Base-by-base conservation (phyloP, 1,139 yeast genomes). In the Candida freyschussii region DNA sequence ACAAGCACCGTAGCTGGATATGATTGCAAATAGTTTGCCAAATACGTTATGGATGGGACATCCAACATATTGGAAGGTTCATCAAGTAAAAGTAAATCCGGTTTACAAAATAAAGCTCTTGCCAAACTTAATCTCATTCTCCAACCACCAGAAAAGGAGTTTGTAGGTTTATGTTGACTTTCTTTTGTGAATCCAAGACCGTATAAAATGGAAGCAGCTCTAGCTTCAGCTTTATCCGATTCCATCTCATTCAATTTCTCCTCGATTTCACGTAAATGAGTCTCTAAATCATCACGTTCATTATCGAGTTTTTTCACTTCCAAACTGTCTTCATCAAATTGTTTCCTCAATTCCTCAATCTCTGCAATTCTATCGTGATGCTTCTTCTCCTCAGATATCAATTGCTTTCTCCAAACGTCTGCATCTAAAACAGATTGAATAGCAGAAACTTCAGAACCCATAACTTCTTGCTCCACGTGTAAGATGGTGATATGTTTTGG, bases 51-150 rank as follows among this genome's bases (percentile, higher is more conserved):
- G 33, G 97, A 89, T 20, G 98, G 98, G 60, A 91, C 96, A 75
- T 91, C 98, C 95, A 91, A 83, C 96, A 89, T 91, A 80, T 91
- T 91, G 47, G 98, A 89, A 53, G 98, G 98, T 72, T 91, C 98
- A 75, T 91, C 98, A 46, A 91, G 71, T 54, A 91, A 67, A 48
- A 91, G 69, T 47, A 91, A 69, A 59, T 93, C 98, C 0, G 98
- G 98, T 57, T 85, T 83, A 71, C 96, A 91, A 70, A 91, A 91
- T 57, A 91, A 72, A 0, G 98, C 98, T 64, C 98, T 77, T 3
- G 98, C 98, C 43, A 91, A 72, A n/a, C 97, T 85, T 47, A 91
- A 72, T 68, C 98, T 82, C 98, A 91, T 91, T 74, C 98, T 81
- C 98, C 98, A 91, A 78, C 98, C 98, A 74, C 98, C 98, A 34